Evolutionary conservation across 2,329 filamentous ascomycete genomes (phyloP).

Genomic region (Fusarium longipes): DNA sequence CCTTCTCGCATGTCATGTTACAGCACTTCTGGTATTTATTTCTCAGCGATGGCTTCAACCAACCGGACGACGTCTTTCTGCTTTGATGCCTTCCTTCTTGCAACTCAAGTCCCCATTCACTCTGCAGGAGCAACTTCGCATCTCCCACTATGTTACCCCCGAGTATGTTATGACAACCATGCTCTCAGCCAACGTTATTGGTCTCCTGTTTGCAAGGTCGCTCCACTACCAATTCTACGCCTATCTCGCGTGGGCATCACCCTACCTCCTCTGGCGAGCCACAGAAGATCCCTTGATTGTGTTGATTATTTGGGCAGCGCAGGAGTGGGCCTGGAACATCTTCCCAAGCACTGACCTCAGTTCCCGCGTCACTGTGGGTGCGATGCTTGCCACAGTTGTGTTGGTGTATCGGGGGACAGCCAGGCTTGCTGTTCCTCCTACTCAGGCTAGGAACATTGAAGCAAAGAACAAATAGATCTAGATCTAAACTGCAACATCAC

Average conservation of each 20-base stretch:
- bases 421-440: conserved; percentile 50
- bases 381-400: conserved; percentile 73
- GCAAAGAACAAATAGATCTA: conserved; percentile 50
- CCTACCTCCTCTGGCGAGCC: conserved; percentile 85
- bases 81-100: conserved; percentile 62
- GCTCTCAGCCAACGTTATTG: conserved; percentile 80
- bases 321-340: conserved; percentile 95
- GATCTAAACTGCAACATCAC: conserved; percentile 26
- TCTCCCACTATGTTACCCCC: conserved; percentile 71
- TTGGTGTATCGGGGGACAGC: conserved; percentile 70
- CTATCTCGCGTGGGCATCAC: conserved; percentile 89
- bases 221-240: conserved; percentile 97
- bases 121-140: conserved; percentile 64
- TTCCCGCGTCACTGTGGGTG: conserved; percentile 73
- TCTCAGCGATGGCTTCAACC: conserved; percentile 78
- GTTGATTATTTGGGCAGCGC: conserved; percentile 76
- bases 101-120: conserved; percentile 59
- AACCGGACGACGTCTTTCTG: conserved; percentile 66
- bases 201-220: conserved; percentile 85
- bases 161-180: conserved; percentile 81
- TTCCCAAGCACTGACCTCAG: conserved; percentile 78
- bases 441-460: conserved; percentile 31
- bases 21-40: conserved; percentile 75
- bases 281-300: conserved; percentile 75
- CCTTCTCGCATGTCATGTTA: conserved; percentile 73